These are phyloP conservation scores for Xerocomellus intermedius DNA, from an alignment of 768 basidiomycete genomes.

Conservation along the genomic window DNA sequence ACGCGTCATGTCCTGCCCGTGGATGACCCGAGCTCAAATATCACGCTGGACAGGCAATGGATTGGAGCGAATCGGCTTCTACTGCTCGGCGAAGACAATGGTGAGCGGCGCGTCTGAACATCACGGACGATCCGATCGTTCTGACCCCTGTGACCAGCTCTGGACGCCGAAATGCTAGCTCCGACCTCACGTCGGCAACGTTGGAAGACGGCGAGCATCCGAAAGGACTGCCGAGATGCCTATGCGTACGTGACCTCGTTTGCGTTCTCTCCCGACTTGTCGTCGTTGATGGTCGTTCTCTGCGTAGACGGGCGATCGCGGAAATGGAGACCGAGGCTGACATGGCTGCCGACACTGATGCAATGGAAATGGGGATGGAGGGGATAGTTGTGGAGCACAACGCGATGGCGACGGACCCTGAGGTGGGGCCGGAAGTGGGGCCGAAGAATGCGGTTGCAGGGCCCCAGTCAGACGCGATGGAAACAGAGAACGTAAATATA, in stretches of 20 bases:
- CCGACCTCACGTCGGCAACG: constrained; percentile 50
- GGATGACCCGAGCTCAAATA: not conserved
- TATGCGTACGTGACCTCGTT: constrained; percentile 48
- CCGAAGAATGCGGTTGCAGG: not conserved
- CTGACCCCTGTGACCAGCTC: constrained; percentile 37
- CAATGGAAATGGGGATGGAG: constrained; percentile 7
- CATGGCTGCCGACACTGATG: constrained; percentile 1
- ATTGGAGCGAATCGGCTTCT: constrained; percentile 55
- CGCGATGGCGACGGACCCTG: not conserved
- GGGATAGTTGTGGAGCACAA: not conserved
- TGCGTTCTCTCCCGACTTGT: not conserved
- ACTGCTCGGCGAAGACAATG: constrained; percentile 64
- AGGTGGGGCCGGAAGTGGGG: not conserved
- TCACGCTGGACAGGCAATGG: constrained; percentile 52
- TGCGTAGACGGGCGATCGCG: constrained; percentile 39
- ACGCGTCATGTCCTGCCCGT: constrained; percentile 12
- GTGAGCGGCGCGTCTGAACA: constrained; percentile 41
- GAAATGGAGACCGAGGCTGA: constrained; percentile 46
- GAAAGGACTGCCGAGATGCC: constrained; percentile 58
- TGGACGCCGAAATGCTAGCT: constrained; percentile 65
- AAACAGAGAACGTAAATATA: not conserved
- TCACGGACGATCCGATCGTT: not conserved
- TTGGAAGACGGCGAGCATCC: constrained; percentile 54
- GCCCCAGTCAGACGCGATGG: not conserved
- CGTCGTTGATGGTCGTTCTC: not conserved